Evolutionary conservation across 257 asterid genomes (phyloP).

Genomic region (Solanum medicagineum): DNA sequence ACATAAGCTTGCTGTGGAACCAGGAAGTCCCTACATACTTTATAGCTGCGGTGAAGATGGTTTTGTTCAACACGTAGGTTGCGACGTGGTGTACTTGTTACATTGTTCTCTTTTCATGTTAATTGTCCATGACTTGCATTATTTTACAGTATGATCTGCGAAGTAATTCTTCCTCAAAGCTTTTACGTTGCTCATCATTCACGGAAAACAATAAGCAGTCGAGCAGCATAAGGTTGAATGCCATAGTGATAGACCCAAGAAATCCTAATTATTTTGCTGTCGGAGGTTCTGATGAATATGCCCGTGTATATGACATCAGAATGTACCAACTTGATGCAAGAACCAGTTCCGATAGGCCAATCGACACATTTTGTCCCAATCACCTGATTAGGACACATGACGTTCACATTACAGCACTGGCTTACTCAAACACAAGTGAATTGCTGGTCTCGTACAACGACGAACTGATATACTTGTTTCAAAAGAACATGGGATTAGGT

Average conservation of each 20-base stretch:
- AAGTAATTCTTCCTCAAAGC: slow-evolving; percentile 46
- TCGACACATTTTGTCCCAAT: slow-evolving; percentile 40
- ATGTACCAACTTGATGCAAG: slow-evolving; percentile 30
- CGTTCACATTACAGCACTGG: slow-evolving; percentile 53
- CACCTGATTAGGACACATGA: slow-evolving; percentile 34
- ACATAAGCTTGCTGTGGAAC: slow-evolving; percentile 80
- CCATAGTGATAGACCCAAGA: slow-evolving; percentile 61
- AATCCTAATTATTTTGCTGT: slow-evolving; percentile 63
- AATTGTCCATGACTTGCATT: background rate
- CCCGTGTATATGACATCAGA: slow-evolving; percentile 69
- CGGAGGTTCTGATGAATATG: slow-evolving; percentile 67
- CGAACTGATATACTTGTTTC: slow-evolving; percentile 63
- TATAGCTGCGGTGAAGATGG: slow-evolving; percentile 90
- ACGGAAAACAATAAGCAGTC: slow-evolving; percentile 19
- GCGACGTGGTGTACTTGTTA: background rate
- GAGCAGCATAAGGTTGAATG: slow-evolving; percentile 37
- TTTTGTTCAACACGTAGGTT: slow-evolving; percentile 56
- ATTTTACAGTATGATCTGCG: slow-evolving; percentile 77
- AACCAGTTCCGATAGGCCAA: slow-evolving; percentile 27
- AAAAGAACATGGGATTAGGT: slow-evolving; percentile 53
- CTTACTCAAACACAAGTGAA: slow-evolving; percentile 61
- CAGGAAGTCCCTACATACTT: slow-evolving; percentile 61
- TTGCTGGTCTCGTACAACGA: slow-evolving; percentile 66
- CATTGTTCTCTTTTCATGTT: background rate
- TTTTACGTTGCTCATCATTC: slow-evolving; percentile 43